These are phyloP conservation scores for Euptelea pleiosperma DNA, from an alignment of 164 flowering plant genomes.

Conservation along the genomic window DNA sequence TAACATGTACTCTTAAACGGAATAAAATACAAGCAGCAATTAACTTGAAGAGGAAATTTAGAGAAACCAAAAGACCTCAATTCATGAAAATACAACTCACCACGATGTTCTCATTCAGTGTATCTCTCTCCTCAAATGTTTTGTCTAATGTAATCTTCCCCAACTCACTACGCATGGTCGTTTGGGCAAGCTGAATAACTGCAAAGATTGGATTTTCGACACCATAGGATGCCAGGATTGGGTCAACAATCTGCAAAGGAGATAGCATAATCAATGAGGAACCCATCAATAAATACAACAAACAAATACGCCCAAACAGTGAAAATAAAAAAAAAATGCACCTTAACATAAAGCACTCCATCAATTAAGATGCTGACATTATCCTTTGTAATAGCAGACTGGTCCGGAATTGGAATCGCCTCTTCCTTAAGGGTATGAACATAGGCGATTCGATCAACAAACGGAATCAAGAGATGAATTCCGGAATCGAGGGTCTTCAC, in stretches of 20 bases:
- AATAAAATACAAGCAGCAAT: too few relatives aligned
- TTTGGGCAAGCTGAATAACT: slow-evolving; percentile 88
- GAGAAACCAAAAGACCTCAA: not conserved
- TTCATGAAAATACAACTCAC: slow-evolving; percentile 44
- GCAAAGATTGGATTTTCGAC: slow-evolving; percentile 86
- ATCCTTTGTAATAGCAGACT: slow-evolving; percentile 89
- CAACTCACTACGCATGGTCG: slow-evolving; percentile 92
- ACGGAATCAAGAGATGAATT: slow-evolving; percentile 73
- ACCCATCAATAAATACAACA: not conserved
- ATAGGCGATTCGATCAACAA: slow-evolving; percentile 82
- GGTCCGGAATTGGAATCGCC: slow-evolving; percentile 78
- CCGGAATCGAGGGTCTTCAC: slow-evolving; percentile 74
- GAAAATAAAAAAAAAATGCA: slow-evolving; percentile 4
- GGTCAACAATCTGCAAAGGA: slow-evolving; percentile 69
- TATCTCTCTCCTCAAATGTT: slow-evolving; percentile 88
- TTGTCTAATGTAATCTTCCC: slow-evolving; percentile 93
- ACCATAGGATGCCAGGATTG: slow-evolving; percentile 82
- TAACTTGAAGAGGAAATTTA: too few relatives aligned
- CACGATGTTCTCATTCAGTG: slow-evolving; percentile 82
- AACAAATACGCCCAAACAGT: not conserved
- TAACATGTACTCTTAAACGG: too few relatives aligned
- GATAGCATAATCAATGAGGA: slow-evolving; percentile 1
- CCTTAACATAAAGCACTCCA: slow-evolving; percentile 89
- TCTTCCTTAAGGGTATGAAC: slow-evolving; percentile 92
- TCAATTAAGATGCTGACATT: slow-evolving; percentile 83